Evolutionary conservation across 2,329 filamentous ascomycete genomes (phyloP).

Genomic region (Exophiala bonariae): DNA sequence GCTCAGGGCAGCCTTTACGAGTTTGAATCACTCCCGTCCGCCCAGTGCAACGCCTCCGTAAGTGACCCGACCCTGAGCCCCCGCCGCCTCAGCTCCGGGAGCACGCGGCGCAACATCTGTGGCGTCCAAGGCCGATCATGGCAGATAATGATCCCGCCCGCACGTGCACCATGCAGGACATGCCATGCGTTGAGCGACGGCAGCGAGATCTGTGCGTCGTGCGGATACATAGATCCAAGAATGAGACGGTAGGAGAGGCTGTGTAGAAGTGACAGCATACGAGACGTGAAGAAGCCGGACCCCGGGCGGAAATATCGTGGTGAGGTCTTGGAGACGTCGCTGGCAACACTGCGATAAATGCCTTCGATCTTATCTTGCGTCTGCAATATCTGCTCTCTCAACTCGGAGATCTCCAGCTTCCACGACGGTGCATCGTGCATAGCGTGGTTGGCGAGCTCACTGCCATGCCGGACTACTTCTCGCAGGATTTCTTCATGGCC

Average conservation of each 20-base stretch:
- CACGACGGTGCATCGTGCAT: slow-evolving; percentile 81
- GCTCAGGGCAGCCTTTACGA: no score
- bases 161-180: slow-evolving; percentile 74
- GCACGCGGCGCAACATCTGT: slow-evolving; percentile 71
- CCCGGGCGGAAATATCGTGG: slow-evolving; percentile 78
- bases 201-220: slow-evolving; percentile 80
- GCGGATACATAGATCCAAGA: slow-evolving; percentile 83
- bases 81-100: slow-evolving; percentile 68
- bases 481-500: slow-evolving; percentile 57
- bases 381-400: slow-evolving; percentile 62
- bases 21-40: background rate
- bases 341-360: slow-evolving; percentile 51
- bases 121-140: slow-evolving; percentile 85
- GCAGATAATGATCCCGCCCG: slow-evolving; percentile 79
- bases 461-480: slow-evolving; percentile 60
- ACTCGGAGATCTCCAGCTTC: slow-evolving; percentile 57
- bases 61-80: slow-evolving; percentile 74
- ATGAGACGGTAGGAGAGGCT: slow-evolving; percentile 69
- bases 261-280: slow-evolving; percentile 64
- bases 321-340: slow-evolving; percentile 27
- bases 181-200: slow-evolving; percentile 72
- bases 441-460: slow-evolving; percentile 83
- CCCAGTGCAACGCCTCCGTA: slow-evolving; percentile 59
- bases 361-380: slow-evolving; percentile 63
- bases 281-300: slow-evolving; percentile 74